Evolutionary conservation across 495 filamentous ascomycete species (phyloP).

Genomic region (Lichenothelia convexa): DNA sequence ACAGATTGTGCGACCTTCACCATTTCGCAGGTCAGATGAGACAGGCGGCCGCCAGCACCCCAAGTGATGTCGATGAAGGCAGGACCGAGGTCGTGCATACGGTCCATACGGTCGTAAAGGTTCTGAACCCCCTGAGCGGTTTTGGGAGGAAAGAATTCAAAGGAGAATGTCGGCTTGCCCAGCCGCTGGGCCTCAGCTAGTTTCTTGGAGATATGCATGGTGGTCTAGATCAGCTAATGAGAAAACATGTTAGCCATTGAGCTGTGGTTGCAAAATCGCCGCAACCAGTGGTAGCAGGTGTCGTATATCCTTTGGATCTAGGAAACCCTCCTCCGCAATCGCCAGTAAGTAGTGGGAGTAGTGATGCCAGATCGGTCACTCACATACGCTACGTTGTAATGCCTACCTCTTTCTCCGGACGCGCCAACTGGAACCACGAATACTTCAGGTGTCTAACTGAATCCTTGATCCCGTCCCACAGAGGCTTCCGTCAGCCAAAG

Average conservation of each 20-base stretch:
- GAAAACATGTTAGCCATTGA: too few species aligned
- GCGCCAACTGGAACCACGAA: too few species aligned
- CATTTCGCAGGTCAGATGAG: slow-evolving; percentile 93
- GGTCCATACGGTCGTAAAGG: slow-evolving; percentile 95
- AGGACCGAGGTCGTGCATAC: slow-evolving; percentile 87
- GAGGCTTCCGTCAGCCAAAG: slow-evolving; percentile 9
- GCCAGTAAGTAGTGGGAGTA: too few species aligned
- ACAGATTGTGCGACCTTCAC: slow-evolving; percentile 91
- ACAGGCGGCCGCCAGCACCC: slow-evolving; percentile 85
- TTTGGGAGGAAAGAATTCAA: slow-evolving; percentile 99
- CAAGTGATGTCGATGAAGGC: slow-evolving; percentile 97
- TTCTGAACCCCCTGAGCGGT: slow-evolving; percentile 98
- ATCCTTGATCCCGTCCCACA: too few species aligned
- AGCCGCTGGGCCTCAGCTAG: slow-evolving; percentile 61
- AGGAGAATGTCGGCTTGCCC: slow-evolving; percentile 75
- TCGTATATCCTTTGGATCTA: too few species aligned
- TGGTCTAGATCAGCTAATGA: too few species aligned
- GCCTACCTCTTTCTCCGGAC: too few species aligned
- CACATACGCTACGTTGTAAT: too few species aligned
- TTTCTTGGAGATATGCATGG: slow-evolving; percentile 84
- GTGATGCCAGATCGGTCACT: too few species aligned
- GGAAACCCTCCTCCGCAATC: not conserved
- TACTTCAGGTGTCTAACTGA: too few species aligned
- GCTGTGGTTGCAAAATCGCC: too few species aligned
- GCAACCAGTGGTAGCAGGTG: too few species aligned